phyloP scores from a whole-genome alignment of 2,329 filamentous ascomycete species.

The Ploettnerulaceae sp. region DNA sequence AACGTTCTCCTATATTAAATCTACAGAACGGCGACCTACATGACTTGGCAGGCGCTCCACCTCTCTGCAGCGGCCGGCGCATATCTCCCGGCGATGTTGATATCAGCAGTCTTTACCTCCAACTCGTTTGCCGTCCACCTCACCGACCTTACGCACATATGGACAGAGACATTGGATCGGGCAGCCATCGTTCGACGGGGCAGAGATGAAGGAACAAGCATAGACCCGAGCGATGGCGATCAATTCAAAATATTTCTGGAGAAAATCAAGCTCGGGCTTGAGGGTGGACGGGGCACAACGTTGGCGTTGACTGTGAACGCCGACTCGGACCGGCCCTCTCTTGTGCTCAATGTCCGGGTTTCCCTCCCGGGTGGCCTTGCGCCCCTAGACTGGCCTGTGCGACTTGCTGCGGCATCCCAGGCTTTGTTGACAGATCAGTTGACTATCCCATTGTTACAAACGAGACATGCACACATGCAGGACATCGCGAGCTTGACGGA shows the following conservation, averaged over 20 bases:
- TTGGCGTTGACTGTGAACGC: slow-evolving; percentile 41
- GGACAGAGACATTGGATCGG: slow-evolving; percentile 60
- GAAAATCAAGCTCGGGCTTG: slow-evolving; percentile 50
- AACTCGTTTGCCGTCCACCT: slow-evolving; percentile 60
- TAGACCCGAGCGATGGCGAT: slow-evolving; percentile 61
- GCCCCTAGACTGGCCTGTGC: slow-evolving; percentile 61
- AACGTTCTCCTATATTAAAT: background rate
- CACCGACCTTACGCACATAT: slow-evolving; percentile 70
- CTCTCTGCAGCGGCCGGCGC: slow-evolving; percentile 21
- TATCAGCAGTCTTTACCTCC: slow-evolving; percentile 52
- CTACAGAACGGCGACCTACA: slow-evolving; percentile 11
- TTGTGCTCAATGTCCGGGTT: slow-evolving; percentile 48
- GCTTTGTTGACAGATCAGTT: slow-evolving; percentile 41
- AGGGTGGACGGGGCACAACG: slow-evolving; percentile 42
- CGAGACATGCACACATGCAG: slow-evolving; percentile 40
- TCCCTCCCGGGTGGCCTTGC: slow-evolving; percentile 57
- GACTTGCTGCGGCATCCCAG: slow-evolving; percentile 41
- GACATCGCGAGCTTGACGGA: slow-evolving; percentile 42
- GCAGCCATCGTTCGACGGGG: slow-evolving; percentile 59
- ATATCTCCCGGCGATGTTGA: slow-evolving; percentile 55
- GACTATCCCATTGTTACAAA: slow-evolving; percentile 43
- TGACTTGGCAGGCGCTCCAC: slow-evolving; percentile 28
- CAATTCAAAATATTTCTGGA: slow-evolving; percentile 65
- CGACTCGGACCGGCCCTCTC: slow-evolving; percentile 31
- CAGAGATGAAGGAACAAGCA: slow-evolving; percentile 58